Conservation (phyloP, 2,329 filamentous ascomycete genomes). For the Fusarium xyrophilum region DNA sequence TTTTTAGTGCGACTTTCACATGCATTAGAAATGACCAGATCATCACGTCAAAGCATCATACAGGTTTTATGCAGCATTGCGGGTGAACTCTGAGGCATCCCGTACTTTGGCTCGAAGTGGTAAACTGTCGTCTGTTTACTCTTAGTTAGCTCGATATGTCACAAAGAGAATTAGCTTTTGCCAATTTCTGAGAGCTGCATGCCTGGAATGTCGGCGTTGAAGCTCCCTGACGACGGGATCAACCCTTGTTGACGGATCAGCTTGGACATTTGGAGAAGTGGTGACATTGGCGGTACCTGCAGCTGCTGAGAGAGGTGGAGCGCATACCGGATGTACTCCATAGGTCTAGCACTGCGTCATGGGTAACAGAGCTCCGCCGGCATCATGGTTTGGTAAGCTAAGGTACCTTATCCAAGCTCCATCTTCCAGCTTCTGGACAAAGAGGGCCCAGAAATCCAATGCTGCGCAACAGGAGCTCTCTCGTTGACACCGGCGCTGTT, state of each 20-base stretch:
- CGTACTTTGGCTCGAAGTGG: conserved; percentile 5
- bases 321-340: conserved; percentile 6
- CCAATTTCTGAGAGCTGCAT: not conserved
- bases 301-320: not conserved
- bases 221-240: conserved; percentile 30
- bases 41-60: conserved; percentile 41
- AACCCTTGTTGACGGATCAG: conserved; percentile 24
- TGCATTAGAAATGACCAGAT: conserved; percentile 43
- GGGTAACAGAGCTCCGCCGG: conserved; percentile 34
- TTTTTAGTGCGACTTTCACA: conserved; percentile 43
- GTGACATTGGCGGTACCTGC: conserved; percentile 33
- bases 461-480: not conserved
- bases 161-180: not conserved
- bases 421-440: conserved; percentile 20
- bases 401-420: conserved; percentile 25
- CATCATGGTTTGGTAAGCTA: conserved; percentile 20
- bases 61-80: conserved; percentile 28
- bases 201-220: conserved; percentile 31
- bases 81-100: not conserved
- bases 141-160: not conserved
- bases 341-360: conserved; percentile 33
- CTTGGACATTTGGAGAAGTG: conserved; percentile 17
- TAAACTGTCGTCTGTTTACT: conserved; percentile 16
- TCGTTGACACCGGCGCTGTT: conserved; percentile 15
- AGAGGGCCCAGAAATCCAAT: not conserved